Base-by-base conservation (phyloP, 2,329 filamentous ascomycete species). In the Claviceps maximensis region DNA sequence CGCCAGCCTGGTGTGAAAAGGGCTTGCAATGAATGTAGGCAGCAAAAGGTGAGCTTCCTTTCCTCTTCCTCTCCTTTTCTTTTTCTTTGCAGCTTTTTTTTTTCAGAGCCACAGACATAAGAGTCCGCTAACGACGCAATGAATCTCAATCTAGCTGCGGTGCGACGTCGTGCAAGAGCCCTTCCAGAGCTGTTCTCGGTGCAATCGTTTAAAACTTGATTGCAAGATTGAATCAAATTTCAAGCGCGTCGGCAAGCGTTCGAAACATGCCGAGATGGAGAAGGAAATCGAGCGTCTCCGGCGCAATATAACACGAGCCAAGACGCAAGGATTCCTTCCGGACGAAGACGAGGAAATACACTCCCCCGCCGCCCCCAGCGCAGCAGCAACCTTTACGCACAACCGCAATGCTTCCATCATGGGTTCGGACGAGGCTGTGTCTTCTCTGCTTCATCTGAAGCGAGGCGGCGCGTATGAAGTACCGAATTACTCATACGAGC, bases 221-320 rank as follows among this genome's bases (percentile, higher is more conserved):
- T 93, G 87, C 75, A 87, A 88, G 67, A 91, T 93, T 67, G 86
- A 91, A 67, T 87, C 85, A 62, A 89, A 89, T 68, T 91, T 91
- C 71, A 90, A 89, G 75, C 83, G 87, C 60, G 75, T 90, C 19
- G 85, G 87, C 57, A 93, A 93, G 73, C 79, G 87, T 44, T 86
- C 82, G 58, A 86, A 87, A 66, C 86, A 91, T 68, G 86, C 86
- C 62, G 87, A 90, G 69, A 90, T 90, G 86, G 86, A 89, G 65
- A 86, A 83, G 69, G 85, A 90, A 67, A 87, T 90, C 62, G 84
- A 87, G 54, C 79, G 74, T 57, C 69, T 85, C 58, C 78, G 82
- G 50, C 77, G 80, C 47, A 79, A 75, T 60, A 74, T 86, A 56
- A 71, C 78, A 53, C 74, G 76, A 57, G 82, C 83, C 55, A 75